phyloP scores from a whole-genome alignment of 1,284 basidiomycete species.

The Fistulinella cinereoalba region DNA sequence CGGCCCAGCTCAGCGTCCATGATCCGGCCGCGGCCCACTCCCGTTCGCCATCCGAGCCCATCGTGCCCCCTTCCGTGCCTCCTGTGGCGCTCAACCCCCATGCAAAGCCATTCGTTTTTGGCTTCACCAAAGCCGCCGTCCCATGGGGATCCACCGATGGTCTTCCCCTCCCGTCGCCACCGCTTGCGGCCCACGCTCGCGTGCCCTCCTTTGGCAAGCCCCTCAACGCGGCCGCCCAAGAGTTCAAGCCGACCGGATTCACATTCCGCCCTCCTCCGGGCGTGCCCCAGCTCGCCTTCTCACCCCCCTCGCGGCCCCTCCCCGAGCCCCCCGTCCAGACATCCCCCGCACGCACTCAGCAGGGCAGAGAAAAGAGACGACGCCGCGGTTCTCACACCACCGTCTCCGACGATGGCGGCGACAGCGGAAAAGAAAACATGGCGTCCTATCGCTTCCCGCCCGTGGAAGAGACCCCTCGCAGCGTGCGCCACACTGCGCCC shows the following conservation, averaged over 20 bases:
- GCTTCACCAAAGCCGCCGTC: constrained; percentile 33
- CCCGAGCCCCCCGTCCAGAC: constrained; percentile 33
- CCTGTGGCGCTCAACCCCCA: constrained; percentile 62
- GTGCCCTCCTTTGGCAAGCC: constrained; percentile 61
- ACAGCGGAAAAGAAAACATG: constrained; percentile 50
- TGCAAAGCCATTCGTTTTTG: constrained; percentile 80
- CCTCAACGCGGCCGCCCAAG: constrained; percentile 72
- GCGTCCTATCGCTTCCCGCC: constrained; percentile 72
- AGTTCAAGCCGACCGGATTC: constrained; percentile 71
- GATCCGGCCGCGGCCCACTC: constrained; percentile 67
- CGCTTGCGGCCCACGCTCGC: constrained; percentile 49
- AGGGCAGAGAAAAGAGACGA: constrained; percentile 76
- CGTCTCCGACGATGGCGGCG: constrained; percentile 44
- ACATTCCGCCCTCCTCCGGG: constrained; percentile 69
- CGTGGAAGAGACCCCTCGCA: constrained; percentile 47
- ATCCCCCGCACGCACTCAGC: constrained; percentile 38
- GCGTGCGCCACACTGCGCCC: constrained; percentile 46
- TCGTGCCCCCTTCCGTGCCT: constrained; percentile 10
- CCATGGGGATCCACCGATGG: constrained; percentile 34
- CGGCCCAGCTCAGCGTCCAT: constrained; percentile 56
- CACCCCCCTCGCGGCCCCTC: constrained; percentile 35
- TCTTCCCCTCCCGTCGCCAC: constrained; percentile 36
- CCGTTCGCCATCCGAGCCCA: constrained; percentile 42
- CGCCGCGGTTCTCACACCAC: constrained; percentile 45
- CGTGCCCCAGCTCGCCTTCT: constrained; percentile 53